Evolutionary conservation across 352 stramenopile genomes (phyloP).

Genomic region (Paralagenidium karlingii): DNA sequence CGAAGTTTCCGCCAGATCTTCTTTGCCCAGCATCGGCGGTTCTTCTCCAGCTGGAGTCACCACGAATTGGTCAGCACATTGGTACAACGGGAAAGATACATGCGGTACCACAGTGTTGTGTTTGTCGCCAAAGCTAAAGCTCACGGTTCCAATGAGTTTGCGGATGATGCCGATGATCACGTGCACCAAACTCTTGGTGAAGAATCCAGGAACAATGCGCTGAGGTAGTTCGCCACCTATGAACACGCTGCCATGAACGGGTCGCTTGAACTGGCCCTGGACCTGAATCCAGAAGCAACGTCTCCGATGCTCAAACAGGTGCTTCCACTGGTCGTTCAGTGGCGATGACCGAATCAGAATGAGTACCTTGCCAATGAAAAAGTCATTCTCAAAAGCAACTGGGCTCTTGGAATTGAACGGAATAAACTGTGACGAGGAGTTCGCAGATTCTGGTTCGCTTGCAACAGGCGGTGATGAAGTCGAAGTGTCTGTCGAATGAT

Average conservation of each 20-base stretch:
- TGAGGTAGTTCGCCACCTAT: constrained; percentile 60
- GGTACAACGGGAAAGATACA: constrained; percentile 64
- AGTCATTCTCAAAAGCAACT: constrained; percentile 76
- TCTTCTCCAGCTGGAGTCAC: constrained; percentile 33
- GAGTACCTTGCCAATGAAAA: constrained; percentile 64
- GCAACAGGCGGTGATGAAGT: too few species aligned
- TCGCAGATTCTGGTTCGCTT: too few species aligned
- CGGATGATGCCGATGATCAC: constrained; percentile 73
- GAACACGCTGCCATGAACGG: constrained; percentile 37
- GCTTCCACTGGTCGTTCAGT: constrained; percentile 27
- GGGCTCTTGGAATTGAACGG: constrained; percentile 45
- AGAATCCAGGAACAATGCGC: constrained; percentile 47
- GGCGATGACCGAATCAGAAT: constrained; percentile 75
- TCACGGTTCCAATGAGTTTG: constrained; percentile 41
- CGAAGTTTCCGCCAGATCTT: constrained; percentile 53
- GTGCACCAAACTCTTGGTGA: constrained; percentile 60
- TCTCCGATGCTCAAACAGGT: constrained; percentile 44
- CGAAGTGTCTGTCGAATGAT: too few species aligned
- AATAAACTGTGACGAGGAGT: constrained; percentile 13
- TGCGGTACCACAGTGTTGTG: constrained; percentile 25
- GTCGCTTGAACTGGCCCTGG: constrained; percentile 67
- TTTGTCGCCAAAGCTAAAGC: constrained; percentile 55
- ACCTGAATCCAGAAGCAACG: constrained; percentile 85
- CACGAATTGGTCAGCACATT: constrained; percentile 73
- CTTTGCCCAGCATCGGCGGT: constrained; percentile 33